These are phyloP conservation scores for Chaetomium strumarium DNA, from an alignment of 2,329 filamentous ascomycete species.

Conservation along the genomic window DNA sequence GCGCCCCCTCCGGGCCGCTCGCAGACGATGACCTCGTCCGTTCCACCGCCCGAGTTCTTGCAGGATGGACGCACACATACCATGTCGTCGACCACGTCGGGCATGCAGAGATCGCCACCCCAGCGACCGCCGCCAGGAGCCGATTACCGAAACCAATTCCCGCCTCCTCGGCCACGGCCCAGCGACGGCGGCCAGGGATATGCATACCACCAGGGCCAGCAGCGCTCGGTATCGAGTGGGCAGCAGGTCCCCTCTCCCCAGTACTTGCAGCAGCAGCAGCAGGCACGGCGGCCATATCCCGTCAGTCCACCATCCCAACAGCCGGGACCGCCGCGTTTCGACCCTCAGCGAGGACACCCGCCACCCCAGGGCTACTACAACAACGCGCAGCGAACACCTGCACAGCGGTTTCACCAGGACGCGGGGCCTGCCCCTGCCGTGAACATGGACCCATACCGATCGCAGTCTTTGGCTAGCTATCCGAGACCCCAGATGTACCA, in stretches of 20 bases:
- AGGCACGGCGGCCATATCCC: constrained; percentile 40
- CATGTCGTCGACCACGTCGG: constrained; percentile 53
- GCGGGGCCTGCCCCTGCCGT: constrained; percentile 62
- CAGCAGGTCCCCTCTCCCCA: constrained; percentile 42
- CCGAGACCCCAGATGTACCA: constrained; percentile 65
- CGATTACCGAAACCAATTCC: constrained; percentile 33
- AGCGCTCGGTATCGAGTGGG: constrained; percentile 45
- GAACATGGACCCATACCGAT: constrained; percentile 80
- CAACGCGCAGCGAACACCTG: constrained; percentile 36
- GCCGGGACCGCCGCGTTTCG: constrained; percentile 35
- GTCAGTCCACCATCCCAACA: constrained; percentile 23
- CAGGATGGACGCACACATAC: constrained; percentile 70
- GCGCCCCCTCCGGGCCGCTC: constrained; percentile 82
- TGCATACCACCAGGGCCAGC: constrained; percentile 48
- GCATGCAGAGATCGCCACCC: constrained; percentile 59
- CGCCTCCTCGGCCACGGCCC: constrained; percentile 36
- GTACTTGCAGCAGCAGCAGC: constrained; percentile 44
- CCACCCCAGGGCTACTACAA: constrained; percentile 41
- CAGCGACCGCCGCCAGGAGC: constrained; percentile 42
- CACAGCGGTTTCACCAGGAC: constrained; percentile 56
- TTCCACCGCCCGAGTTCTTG: constrained; percentile 44
- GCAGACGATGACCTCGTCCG: constrained; percentile 87
- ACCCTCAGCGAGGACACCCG: constrained; percentile 37
- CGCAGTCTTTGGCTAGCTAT: constrained; percentile 81
- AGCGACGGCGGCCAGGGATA: constrained; percentile 41